Conservation (phyloP, 2,329 filamentous ascomycete genomes). For the Claviceps digitariae region DNA sequence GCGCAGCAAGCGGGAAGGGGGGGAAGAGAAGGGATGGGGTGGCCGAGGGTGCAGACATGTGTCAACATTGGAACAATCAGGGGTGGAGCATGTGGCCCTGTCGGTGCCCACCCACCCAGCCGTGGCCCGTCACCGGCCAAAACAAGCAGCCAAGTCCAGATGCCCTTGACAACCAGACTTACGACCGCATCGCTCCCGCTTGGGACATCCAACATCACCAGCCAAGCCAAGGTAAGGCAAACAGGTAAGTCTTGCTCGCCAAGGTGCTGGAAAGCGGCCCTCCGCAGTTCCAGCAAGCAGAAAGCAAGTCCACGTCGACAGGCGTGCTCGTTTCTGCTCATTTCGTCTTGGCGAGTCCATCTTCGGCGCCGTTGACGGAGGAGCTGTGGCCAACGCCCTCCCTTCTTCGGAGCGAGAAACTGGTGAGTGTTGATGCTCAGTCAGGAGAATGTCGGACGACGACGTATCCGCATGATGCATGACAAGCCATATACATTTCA, state of each 20-base stretch:
- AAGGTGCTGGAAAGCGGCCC: conserved; percentile 4
- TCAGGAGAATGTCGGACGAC: background rate
- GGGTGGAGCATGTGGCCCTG: background rate
- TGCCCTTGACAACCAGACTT: background rate
- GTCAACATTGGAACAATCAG: background rate
- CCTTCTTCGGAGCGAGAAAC: background rate
- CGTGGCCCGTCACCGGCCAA: background rate
- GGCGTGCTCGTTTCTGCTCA: background rate
- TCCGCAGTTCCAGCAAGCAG: conserved; percentile 3
- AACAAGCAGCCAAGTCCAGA: background rate
- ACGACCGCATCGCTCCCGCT: conserved; percentile 1
- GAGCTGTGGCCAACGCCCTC: background rate
- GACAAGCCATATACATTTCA: too few species aligned
- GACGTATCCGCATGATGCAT: background rate
- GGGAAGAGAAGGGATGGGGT: background rate
- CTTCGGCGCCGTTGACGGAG: background rate
- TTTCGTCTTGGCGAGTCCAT: background rate
- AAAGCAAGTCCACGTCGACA: background rate
- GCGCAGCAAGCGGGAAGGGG: too few species aligned
- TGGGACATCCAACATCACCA: conserved; percentile 4
- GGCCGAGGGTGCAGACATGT: background rate
- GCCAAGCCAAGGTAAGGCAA: conserved; percentile 6
- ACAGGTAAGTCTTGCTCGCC: conserved; percentile 9
- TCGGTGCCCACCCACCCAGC: background rate
- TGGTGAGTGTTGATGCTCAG: conserved; percentile 1